Evolutionary conservation across 1,284 basidiomycete species (phyloP).

Genomic region (Pyrrhoderma lamaoense): DNA sequence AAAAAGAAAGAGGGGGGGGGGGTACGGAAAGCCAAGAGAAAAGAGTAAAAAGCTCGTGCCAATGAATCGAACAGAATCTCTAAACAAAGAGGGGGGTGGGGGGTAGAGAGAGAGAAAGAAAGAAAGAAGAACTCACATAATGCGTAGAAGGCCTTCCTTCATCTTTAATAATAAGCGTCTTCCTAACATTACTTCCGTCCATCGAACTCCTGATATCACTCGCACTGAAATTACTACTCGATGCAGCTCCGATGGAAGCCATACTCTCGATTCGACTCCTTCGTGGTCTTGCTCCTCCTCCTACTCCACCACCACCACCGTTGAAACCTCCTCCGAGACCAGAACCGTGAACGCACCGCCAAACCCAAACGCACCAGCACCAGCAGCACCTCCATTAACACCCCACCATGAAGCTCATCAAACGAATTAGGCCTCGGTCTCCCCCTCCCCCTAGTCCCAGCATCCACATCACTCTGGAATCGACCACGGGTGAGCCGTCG

Average conservation of each 20-base stretch:
- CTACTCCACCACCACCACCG: constrained; percentile 22
- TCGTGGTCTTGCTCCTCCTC: constrained; percentile 28
- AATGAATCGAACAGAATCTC: too few species aligned
- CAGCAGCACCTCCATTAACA: too few species aligned
- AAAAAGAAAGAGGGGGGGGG: too few species aligned
- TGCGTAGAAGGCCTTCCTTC: constrained; percentile 73
- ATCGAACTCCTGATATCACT: constrained; percentile 52
- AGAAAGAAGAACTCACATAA: constrained; percentile 57
- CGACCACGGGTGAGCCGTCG: constrained; percentile 45
- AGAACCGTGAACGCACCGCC: constrained; percentile 25
- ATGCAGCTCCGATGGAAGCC: constrained; percentile 50
- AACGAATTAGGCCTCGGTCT: constrained; percentile 54
- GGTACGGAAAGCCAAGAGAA: too few species aligned
- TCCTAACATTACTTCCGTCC: constrained; percentile 57
- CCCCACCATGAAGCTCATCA: constrained; percentile 61
- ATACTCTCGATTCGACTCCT: constrained; percentile 62
- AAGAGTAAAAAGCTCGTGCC: too few species aligned
- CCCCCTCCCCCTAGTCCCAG: constrained; percentile 40
- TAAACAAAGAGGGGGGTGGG: too few species aligned
- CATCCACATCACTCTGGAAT: constrained; percentile 55
- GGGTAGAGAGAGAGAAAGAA: not conserved
- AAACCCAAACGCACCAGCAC: too few species aligned
- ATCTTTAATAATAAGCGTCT: constrained; percentile 75
- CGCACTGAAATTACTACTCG: constrained; percentile 45
- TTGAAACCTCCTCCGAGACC: not conserved